Conservation (phyloP, 2,329 filamentous ascomycete species). For the Thelonectria rubi region DNA sequence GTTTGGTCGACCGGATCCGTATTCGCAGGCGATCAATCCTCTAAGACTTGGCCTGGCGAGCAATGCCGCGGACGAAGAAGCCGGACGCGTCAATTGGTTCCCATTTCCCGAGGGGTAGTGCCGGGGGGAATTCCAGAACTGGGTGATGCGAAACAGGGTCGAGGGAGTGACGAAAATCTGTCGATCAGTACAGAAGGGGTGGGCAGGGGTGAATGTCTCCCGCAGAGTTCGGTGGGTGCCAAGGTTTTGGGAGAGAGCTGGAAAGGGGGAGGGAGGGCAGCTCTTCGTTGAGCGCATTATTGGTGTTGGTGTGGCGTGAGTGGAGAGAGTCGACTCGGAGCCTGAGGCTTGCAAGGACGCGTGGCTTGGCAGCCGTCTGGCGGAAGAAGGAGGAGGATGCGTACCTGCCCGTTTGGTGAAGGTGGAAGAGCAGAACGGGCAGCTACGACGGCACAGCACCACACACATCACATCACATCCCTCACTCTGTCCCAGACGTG, state of each 20-base stretch:
- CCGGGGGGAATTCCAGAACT: slow-evolving; percentile 40
- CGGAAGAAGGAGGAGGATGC: background rate
- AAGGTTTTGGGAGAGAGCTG: background rate
- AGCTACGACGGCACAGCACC: background rate
- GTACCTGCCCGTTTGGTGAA: slow-evolving; percentile 4
- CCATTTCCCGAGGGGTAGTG: slow-evolving; percentile 21
- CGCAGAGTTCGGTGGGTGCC: slow-evolving; percentile 27
- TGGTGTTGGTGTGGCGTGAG: background rate
- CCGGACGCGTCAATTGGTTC: slow-evolving; percentile 30
- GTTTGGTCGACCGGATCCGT: background rate
- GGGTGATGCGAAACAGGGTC: slow-evolving; percentile 38
- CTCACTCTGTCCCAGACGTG: background rate
- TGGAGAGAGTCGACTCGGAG: background rate
- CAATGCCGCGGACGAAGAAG: slow-evolving; percentile 14
- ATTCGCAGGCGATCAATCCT: background rate
- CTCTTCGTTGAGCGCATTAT: background rate
- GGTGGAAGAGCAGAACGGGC: background rate
- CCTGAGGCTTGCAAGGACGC: background rate
- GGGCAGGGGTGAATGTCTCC: slow-evolving; percentile 12
- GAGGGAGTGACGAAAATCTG: slow-evolving; percentile 39
- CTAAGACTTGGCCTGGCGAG: background rate
- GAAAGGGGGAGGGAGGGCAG: background rate
- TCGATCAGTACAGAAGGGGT: slow-evolving; percentile 37
- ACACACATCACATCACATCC: background rate
- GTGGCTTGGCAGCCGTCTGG: background rate